Evolutionary conservation across 768 basidiomycete species (phyloP), one percentile per base, ranked within the genome.

Genomic region (Daedaleopsis sinensis): DNA sequence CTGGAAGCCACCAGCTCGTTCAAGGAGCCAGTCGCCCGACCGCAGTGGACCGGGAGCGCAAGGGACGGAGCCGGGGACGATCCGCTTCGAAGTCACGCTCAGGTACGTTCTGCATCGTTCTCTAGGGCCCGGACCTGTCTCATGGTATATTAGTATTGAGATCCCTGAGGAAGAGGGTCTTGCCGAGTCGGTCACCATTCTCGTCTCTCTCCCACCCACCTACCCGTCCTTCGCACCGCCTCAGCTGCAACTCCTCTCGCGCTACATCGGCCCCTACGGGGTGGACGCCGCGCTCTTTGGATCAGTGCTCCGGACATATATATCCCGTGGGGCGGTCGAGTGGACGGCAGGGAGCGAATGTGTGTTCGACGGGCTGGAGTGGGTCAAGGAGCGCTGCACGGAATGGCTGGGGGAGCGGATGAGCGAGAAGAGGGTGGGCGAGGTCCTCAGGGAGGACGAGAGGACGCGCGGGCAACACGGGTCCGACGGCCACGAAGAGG

Each of bases 361-460:
- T 64, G 89, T 95, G 13, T 96, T 94, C 69, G 94, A 96, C 64
- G 94, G 94, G 12, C 73, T 95, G 27, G 91, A 94, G 73, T 85
- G 79, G 67, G 84, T 91, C 11, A 72, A 89, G 35, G 91, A 93
- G 50, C 77, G 78, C 16, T 89, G 87, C 63, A 76, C 80, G 23
- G 67, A 70, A 42, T 95, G 93, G 93, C 90, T 92, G 65, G 81
- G 82, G 61, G 84, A 87, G n/a, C 85, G 79, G 18, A 74, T 89
- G 24, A 85, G 77, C 66, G 76, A 73, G 24, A 85, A 84, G 54
- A 84, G 79, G 43, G 82, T 78, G 1, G 84, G 79, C 1, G 84
- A 85, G 57, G 71, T 88, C 18, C 59, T 83, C 27, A 77, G 88
- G 51, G 88, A 82, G 54, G 87, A 90, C 55, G 72, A 72, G 60